Percentiles rank a stretch among this genome's conserved stretches.
Conservation (phyloP, 1,139 yeast genomes). For the Hemisphaericaspora subhashii region DNA sequence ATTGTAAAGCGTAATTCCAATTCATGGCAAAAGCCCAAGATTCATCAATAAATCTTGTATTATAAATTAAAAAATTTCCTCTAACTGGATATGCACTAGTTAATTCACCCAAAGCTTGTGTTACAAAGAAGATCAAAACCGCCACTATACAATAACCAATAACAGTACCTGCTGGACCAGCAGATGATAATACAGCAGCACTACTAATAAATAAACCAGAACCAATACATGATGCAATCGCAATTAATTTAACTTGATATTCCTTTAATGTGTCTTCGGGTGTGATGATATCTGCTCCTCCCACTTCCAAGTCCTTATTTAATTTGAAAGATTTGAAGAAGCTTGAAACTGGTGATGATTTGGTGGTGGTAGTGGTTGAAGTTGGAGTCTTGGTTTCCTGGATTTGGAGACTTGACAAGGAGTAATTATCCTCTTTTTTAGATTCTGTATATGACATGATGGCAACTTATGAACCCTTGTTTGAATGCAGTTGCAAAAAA, state of each 20-base stretch:
- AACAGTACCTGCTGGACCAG: slow-evolving; percentile 69
- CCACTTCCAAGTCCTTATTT: slow-evolving; percentile 11
- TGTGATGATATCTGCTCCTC: slow-evolving; percentile 12
- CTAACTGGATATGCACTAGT: slow-evolving; percentile 41
- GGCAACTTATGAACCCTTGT: slow-evolving; percentile 1
- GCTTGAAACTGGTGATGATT: slow-evolving; percentile 1
- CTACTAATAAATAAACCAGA: slow-evolving; percentile 39
- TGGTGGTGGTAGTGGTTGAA: neutral
- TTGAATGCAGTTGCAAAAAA: too few species aligned
- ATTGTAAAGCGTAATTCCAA: slow-evolving; percentile 46
- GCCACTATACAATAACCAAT: slow-evolving; percentile 46
- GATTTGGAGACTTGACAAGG: slow-evolving; percentile 12
- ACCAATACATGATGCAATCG: slow-evolving; percentile 84
- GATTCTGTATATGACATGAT: slow-evolving; percentile 6
- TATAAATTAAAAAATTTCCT: slow-evolving; percentile 42
- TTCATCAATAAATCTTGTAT: slow-evolving; percentile 42
- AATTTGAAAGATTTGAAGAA: slow-evolving; percentile 13
- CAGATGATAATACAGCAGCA: slow-evolving; percentile 42
- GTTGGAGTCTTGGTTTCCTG: slow-evolving; percentile 4
- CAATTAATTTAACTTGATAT: slow-evolving; percentile 58
- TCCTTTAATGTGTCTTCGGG: slow-evolving; percentile 24
- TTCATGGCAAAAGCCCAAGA: slow-evolving; percentile 45
- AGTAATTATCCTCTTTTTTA: slow-evolving; percentile 13
- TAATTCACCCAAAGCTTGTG: slow-evolving; percentile 45
- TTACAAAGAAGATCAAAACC: slow-evolving; percentile 29